phyloP scores from a whole-genome alignment of 177 flowering plant species.

The Telopea speciosissima region DNA sequence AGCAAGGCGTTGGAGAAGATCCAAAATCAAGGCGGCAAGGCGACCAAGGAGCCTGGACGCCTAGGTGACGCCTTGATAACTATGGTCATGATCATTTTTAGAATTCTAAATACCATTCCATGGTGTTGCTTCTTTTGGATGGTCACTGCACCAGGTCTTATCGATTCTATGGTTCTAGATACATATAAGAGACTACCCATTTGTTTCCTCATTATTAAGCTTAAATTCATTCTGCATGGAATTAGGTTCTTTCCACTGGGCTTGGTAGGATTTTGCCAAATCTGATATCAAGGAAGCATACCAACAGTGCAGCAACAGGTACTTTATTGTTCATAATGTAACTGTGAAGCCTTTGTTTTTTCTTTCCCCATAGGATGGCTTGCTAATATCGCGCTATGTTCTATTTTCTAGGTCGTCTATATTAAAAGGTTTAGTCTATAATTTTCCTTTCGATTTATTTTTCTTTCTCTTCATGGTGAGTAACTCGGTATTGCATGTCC shows the following conservation, averaged over 20 bases:
- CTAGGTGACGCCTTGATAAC: too few species aligned
- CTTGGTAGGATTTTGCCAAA: constrained; percentile 99
- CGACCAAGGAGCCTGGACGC: too few species aligned
- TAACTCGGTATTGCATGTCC: too few species aligned
- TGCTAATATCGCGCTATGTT: too few species aligned
- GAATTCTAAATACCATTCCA: neutral
- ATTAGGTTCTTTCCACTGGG: constrained; percentile 93
- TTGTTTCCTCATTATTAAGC: neutral
- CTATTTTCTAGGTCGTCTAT: neutral
- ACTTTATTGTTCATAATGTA: constrained; percentile 7
- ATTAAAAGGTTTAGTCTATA: neutral
- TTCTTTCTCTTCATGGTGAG: too few species aligned
- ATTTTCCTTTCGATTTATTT: too few species aligned
- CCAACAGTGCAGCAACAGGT: constrained; percentile 99
- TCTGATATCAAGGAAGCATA: constrained; percentile 96
- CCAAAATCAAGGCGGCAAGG: too few species aligned
- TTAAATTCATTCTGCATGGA: constrained; percentile 16
- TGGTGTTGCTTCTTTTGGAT: neutral
- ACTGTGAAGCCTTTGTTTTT: neutral
- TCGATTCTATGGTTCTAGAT: constrained; percentile 2
- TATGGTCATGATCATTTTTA: neutral
- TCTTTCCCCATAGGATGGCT: too few species aligned
- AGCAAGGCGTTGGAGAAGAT: too few species aligned
- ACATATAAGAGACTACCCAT: neutral
- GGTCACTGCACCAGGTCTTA: neutral